phyloP scores from a whole-genome alignment of 1,139 yeast species.

The Diutina pseudorugosa region DNA sequence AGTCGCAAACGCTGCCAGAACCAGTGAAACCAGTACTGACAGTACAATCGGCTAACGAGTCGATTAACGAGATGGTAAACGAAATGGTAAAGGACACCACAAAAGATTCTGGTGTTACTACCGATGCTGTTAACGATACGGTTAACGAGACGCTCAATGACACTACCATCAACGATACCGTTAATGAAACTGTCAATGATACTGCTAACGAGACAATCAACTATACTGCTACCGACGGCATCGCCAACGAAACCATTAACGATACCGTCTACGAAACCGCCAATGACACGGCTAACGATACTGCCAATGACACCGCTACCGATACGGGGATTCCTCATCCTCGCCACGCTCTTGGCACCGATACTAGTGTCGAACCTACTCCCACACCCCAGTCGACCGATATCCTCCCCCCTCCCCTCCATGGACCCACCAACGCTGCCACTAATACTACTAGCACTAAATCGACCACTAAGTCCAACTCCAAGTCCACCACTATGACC shows the following conservation, averaged over 20 bases:
- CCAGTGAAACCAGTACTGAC: neutral
- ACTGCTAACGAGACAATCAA: neutral
- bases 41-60: neutral
- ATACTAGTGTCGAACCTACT: neutral
- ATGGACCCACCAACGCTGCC: too few species aligned
- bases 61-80: neutral
- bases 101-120: too few species aligned
- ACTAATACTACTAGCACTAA: too few species aligned
- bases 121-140: neutral
- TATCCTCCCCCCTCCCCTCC: too few species aligned
- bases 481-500: neutral
- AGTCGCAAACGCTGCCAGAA: neutral
- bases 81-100: neutral
- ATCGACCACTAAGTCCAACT: neutral
- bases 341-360: too few species aligned
- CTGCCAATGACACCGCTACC: neutral
- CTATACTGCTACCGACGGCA: neutral
- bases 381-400: neutral
- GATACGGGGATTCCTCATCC: too few species aligned
- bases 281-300: neutral
- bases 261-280: neutral
- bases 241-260: too few species aligned
- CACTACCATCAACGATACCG: neutral
- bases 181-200: neutral
- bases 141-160: neutral